Base-by-base conservation (phyloP, 306 rosid species). In the Prosopis cineraria region DNA sequence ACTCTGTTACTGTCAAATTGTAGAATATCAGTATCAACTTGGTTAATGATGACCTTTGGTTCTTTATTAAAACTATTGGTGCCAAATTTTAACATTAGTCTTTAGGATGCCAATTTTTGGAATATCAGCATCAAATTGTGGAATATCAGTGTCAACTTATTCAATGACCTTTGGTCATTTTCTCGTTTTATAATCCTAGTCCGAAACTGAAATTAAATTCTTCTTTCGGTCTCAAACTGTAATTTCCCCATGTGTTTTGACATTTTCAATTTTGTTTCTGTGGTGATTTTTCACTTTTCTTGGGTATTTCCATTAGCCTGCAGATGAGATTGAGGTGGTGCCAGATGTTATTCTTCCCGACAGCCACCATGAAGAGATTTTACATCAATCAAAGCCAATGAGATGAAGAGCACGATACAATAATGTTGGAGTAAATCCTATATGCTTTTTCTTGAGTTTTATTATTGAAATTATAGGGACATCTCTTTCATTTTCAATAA, bases 251-350 rank as follows among this genome's bases (percentile, higher is more conserved):
- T 55, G 6, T 55, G 5, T 55, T 6, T 55, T 24, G 62, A 55
- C 62, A 55, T 55, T 10, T 27, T 25, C 31, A 10, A 9, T 2
- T 10, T 56, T 56, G 17, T 63, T 70, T 73, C 10, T 5, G 11
- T 13, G 41, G 12, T 73, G 44, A 52, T 24, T 37, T 40, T 34
- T 81, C 3, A 56, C 73, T 40, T 79, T 29, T 36, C 50, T 55
- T 73, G 70, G 25, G 16, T 27, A 29, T 74, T 67, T 62, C 59
- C 52, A 71, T 79, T 79, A 90, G 97, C 90, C 93, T 81, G 90
- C 86, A 69, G 88, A 87, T 65, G 88, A 87, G 50, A 88, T 90
- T 45, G 91, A 92, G 37, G 88, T 75, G 83, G 93, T 88, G 69
- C 91, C 87, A 30, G 86, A 87, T 79, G 79, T 90, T 41, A 39